These are phyloP conservation scores for Capsicum pubescens DNA, from an alignment of 257 asterid genomes.

Conservation along the genomic window DNA sequence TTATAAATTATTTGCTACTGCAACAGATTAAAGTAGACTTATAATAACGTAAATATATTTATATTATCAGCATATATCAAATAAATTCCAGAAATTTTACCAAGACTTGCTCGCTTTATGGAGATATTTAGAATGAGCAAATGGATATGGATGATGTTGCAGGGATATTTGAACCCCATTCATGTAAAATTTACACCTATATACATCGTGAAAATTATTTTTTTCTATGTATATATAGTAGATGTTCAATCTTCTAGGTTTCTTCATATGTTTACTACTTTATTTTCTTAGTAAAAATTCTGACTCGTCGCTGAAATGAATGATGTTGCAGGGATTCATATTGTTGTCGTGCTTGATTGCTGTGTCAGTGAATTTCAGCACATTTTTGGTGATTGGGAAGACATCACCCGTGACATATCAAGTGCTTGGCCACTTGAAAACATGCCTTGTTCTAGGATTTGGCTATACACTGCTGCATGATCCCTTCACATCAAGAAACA, in stretches of 20 bases:
- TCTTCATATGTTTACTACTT: neutral
- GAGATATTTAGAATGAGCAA: neutral
- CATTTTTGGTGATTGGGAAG: conserved; percentile 88
- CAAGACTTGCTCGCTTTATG: neutral
- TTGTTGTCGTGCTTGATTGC: conserved; percentile 86
- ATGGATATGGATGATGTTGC: neutral
- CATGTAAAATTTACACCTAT: neutral
- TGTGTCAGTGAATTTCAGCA: conserved; percentile 87
- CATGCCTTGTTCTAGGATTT: conserved; percentile 86
- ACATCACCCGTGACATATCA: conserved; percentile 94
- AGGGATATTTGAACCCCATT: neutral
- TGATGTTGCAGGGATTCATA: conserved; percentile 65
- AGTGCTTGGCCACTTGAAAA: conserved; percentile 84
- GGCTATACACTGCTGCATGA: conserved; percentile 86
- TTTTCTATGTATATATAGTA: neutral
- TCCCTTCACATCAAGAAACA: conserved; percentile 81
- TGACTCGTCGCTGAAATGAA: neutral
- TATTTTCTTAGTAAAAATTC: neutral
- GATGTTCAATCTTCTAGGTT: neutral
- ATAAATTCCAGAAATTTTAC: neutral
- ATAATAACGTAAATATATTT: neutral
- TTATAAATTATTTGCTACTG: neutral
- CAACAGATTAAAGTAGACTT: neutral
- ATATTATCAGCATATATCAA: neutral
- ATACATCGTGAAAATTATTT: neutral